phyloP scores from a whole-genome alignment of 208 protist genomes.

The Leishmania aethiopica region DNA sequence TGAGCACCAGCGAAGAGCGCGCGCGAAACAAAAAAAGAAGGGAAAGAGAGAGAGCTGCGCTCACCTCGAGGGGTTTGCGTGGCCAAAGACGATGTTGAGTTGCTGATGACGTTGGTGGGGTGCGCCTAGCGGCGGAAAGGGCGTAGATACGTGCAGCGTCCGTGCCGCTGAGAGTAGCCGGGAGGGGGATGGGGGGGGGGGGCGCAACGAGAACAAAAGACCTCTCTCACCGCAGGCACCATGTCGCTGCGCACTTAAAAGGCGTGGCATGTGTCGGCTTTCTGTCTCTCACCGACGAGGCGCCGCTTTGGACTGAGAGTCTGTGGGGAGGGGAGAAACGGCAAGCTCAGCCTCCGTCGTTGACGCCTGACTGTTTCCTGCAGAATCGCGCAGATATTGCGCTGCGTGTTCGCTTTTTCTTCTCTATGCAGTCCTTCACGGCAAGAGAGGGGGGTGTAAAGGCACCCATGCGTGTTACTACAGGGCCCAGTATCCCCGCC shows the following conservation, averaged over 20 bases:
- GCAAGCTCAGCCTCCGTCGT: not conserved
- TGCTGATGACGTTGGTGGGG: not conserved
- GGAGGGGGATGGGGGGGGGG: too few species aligned
- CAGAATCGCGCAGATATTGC: too few species aligned
- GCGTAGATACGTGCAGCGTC: not conserved
- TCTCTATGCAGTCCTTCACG: not conserved
- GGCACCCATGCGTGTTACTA: too few species aligned
- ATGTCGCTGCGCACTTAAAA: not conserved
- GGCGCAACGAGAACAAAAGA: not conserved
- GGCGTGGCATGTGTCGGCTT: too few species aligned
- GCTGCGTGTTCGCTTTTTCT: not conserved
- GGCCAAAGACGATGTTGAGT: not conserved
- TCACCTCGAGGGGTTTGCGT: not conserved
- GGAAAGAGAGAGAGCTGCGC: not conserved
- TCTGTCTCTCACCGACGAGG: not conserved
- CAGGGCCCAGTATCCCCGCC: too few species aligned
- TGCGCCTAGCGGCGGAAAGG: not conserved
- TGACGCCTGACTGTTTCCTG: too few species aligned
- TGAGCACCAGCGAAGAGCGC: too few species aligned
- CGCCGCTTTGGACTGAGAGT: not conserved
- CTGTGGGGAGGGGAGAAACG: not conserved
- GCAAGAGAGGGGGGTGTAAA: too few species aligned
- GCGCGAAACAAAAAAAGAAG: too few species aligned
- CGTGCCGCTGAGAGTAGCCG: not conserved
- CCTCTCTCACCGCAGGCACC: not conserved